Evolutionary conservation across 1,284 basidiomycete species (phyloP).

Genomic region (Trametes versicolor): DNA sequence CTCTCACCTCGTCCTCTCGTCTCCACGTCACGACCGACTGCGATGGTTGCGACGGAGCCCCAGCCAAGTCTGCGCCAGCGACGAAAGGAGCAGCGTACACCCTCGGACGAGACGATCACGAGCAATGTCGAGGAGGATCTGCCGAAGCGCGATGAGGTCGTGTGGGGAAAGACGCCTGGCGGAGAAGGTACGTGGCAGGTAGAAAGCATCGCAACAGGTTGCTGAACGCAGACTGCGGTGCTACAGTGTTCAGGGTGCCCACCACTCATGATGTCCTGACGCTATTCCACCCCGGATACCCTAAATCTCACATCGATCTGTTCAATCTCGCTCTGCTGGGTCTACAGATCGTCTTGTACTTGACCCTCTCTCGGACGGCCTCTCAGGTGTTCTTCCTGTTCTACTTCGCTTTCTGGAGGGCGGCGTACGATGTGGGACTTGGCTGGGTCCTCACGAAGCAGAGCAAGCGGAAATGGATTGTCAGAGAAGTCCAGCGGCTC

Average conservation of each 20-base stretch:
- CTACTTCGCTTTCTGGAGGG: conserved; percentile 95
- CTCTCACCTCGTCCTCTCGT: conserved; percentile 1
- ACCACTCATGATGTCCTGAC: conserved; percentile 96
- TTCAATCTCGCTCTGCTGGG: conserved; percentile 85
- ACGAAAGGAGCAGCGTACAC: conserved; percentile 25
- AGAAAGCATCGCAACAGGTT: not conserved
- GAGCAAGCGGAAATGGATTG: conserved; percentile 94
- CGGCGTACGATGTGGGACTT: conserved; percentile 92
- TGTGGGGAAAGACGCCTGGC: conserved; percentile 88
- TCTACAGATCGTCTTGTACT: conserved; percentile 84
- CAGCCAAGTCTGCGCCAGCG: conserved; percentile 34
- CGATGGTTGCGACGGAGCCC: conserved; percentile 29
- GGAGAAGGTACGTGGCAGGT: conserved; percentile 72
- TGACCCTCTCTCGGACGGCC: conserved; percentile 63
- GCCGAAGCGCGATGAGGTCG: conserved; percentile 63
- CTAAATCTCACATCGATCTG: conserved; percentile 93
- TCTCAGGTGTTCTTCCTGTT: conserved; percentile 79
- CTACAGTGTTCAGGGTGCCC: conserved; percentile 90
- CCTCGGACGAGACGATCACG: conserved; percentile 25
- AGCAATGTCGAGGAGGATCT: conserved; percentile 22
- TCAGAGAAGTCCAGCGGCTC: conserved; percentile 77
- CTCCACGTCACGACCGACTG: conserved; percentile 20
- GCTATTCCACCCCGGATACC: conserved; percentile 88
- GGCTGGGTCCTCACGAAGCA: conserved; percentile 95
- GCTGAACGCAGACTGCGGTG: not conserved